A percentile compares a stretch with the other conserved stretches of the same genome.
These are phyloP conservation scores for Telfairia occidentalis DNA, from an alignment of 331 rosid species.

Conservation along the genomic window DNA sequence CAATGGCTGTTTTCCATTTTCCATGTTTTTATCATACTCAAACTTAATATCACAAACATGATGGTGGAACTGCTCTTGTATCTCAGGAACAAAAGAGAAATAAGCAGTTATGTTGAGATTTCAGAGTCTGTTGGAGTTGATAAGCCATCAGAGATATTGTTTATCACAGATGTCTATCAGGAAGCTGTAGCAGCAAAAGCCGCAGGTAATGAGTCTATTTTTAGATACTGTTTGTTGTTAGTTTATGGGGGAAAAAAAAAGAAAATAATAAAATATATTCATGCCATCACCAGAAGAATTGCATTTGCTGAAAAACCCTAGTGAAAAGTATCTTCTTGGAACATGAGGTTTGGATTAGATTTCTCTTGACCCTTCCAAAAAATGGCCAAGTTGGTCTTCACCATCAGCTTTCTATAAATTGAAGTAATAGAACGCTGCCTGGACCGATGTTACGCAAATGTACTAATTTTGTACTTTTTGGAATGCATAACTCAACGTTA, in stretches of 20 bases:
- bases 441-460: background rate
- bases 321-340: background rate
- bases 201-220: conserved; percentile 47
- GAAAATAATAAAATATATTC: background rate
- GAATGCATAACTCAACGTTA: background rate
- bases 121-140: conserved; percentile 75
- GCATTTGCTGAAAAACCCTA: background rate
- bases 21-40: background rate
- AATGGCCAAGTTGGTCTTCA: background rate
- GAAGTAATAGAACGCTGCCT: background rate
- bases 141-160: conserved; percentile 67
- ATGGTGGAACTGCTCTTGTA: background rate
- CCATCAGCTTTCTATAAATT: too few species aligned
- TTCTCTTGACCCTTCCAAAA: too few species aligned
- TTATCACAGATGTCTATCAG: conserved; percentile 74
- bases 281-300: background rate
- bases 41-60: background rate
- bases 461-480: background rate
- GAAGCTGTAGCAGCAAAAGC: conserved; percentile 93
- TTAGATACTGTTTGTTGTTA: background rate
- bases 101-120: conserved; percentile 62
- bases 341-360: background rate
- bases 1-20: conserved; percentile 6
- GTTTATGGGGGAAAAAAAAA: background rate
- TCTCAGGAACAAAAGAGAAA: conserved; percentile 78